phyloP scores from a whole-genome alignment of 2,329 filamentous ascomycete genomes.

The Conoideocrella luteorostrata region DNA sequence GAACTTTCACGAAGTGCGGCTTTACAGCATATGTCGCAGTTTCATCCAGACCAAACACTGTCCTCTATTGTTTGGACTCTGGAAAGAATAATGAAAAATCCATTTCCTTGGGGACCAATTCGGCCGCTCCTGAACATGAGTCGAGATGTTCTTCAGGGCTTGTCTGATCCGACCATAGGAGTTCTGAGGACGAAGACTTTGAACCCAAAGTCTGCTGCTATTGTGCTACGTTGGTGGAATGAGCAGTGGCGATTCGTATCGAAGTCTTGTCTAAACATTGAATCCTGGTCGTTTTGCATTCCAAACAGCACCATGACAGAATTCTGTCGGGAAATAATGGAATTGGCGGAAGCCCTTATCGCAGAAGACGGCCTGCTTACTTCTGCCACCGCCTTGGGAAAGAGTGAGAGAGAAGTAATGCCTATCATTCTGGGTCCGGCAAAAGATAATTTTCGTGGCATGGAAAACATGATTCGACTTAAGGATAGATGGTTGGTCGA shows the following conservation, averaged over 20 bases:
- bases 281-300: slow-evolving; percentile 71
- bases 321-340: slow-evolving; percentile 92
- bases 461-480: slow-evolving; percentile 84
- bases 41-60: slow-evolving; percentile 33
- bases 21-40: slow-evolving; percentile 32
- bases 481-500: slow-evolving; percentile 80
- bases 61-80: slow-evolving; percentile 37
- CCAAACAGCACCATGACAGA: slow-evolving; percentile 79
- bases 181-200: slow-evolving; percentile 50
- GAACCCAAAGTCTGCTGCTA: slow-evolving; percentile 54
- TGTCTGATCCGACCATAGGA: slow-evolving; percentile 51
- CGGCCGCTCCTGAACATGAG: slow-evolving; percentile 51
- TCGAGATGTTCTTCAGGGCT: slow-evolving; percentile 47
- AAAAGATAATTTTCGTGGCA: slow-evolving; percentile 51
- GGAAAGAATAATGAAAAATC: slow-evolving; percentile 27
- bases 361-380: slow-evolving; percentile 79
- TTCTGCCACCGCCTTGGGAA: slow-evolving; percentile 44
- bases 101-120: slow-evolving; percentile 50
- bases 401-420: slow-evolving; percentile 33
- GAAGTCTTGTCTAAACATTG: slow-evolving; percentile 75
- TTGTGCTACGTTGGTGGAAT: slow-evolving; percentile 74
- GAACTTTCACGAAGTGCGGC: slow-evolving; percentile 45
- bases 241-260: slow-evolving; percentile 76
- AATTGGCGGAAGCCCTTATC: slow-evolving; percentile 81
- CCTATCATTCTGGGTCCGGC: slow-evolving; percentile 31